These are phyloP conservation scores for Nemania bipapillata DNA, from an alignment of 2,329 filamentous ascomycete species.

Conservation along the genomic window DNA sequence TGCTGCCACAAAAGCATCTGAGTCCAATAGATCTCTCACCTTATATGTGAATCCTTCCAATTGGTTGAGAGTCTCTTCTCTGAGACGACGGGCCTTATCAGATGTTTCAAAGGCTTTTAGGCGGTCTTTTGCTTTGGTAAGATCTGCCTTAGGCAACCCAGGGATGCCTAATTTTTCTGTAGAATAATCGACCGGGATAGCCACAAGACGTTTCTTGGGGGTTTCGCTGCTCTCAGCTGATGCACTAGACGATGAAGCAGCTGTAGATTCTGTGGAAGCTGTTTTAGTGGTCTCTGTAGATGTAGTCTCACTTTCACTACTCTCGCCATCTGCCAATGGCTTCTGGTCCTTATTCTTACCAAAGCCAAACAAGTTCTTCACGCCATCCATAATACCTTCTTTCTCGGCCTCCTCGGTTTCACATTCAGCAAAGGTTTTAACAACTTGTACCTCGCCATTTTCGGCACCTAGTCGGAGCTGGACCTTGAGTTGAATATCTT, in stretches of 20 bases:
- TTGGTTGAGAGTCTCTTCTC: slow-evolving; percentile 89
- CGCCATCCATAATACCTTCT: slow-evolving; percentile 85
- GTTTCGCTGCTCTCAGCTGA: slow-evolving; percentile 64
- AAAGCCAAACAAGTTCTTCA: slow-evolving; percentile 96
- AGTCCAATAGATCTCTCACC: slow-evolving; percentile 82
- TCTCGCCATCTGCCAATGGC: slow-evolving; percentile 70
- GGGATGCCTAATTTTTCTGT: slow-evolving; percentile 64
- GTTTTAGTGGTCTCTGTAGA: slow-evolving; percentile 59
- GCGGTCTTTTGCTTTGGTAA: slow-evolving; percentile 70
- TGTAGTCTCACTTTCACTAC: slow-evolving; percentile 59
- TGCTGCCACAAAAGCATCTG: slow-evolving; percentile 75
- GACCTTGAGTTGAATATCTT: slow-evolving; percentile 83
- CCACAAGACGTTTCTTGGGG: slow-evolving; percentile 68
- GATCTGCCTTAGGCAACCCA: slow-evolving; percentile 60
- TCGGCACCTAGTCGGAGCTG: slow-evolving; percentile 76
- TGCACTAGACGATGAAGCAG: slow-evolving; percentile 59
- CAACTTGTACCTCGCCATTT: slow-evolving; percentile 82
- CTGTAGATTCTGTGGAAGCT: slow-evolving; percentile 54
- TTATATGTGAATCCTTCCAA: slow-evolving; percentile 95
- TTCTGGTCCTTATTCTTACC: slow-evolving; percentile 91
- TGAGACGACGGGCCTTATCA: slow-evolving; percentile 77
- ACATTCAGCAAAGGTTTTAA: slow-evolving; percentile 82
- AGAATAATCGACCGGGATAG: slow-evolving; percentile 63
- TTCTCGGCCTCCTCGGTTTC: slow-evolving; percentile 79
- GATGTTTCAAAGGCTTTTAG: slow-evolving; percentile 87